Evolutionary conservation across 2,329 filamentous ascomycete genomes (phyloP).

Genomic region (Nemania diffusa): DNA sequence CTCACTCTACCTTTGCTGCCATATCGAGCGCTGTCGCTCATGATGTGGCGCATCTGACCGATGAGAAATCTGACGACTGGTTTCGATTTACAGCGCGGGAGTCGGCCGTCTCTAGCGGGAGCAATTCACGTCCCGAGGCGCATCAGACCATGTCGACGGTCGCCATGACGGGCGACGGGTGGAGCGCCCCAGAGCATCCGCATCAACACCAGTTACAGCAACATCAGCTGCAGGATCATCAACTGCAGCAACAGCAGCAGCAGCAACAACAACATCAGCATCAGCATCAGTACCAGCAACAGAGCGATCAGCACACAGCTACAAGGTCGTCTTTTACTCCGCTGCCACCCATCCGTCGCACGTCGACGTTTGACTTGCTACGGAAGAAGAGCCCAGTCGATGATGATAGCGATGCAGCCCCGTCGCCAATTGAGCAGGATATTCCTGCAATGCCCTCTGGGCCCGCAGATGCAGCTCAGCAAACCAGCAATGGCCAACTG

Average conservation of each 20-base stretch:
- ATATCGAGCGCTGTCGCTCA: conserved; percentile 40
- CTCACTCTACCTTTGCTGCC: conserved; percentile 35
- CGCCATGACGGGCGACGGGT: conserved; percentile 41
- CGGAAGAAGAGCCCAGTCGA: conserved; percentile 51
- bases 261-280: too few species aligned
- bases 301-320: conserved; percentile 6
- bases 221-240: conserved; percentile 6
- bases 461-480: conserved; percentile 41
- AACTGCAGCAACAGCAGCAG: too few species aligned
- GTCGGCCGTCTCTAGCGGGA: conserved; percentile 40
- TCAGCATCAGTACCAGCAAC: too few species aligned
- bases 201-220: background rate
- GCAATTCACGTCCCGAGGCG: conserved; percentile 41
- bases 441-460: conserved; percentile 39
- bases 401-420: conserved; percentile 46
- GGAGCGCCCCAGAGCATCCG: conserved; percentile 32
- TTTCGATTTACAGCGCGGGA: conserved; percentile 47
- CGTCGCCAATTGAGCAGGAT: conserved; percentile 45
- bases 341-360: conserved; percentile 67
- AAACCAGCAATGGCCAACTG: conserved; percentile 45
- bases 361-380: conserved; percentile 65
- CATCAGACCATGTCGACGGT: conserved; percentile 43
- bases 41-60: conserved; percentile 46
- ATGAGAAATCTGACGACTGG: conserved; percentile 49
- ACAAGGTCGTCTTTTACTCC: conserved; percentile 62